Evolutionary conservation across 306 rosid genomes (phyloP).

Genomic region (Rosa persica): DNA sequence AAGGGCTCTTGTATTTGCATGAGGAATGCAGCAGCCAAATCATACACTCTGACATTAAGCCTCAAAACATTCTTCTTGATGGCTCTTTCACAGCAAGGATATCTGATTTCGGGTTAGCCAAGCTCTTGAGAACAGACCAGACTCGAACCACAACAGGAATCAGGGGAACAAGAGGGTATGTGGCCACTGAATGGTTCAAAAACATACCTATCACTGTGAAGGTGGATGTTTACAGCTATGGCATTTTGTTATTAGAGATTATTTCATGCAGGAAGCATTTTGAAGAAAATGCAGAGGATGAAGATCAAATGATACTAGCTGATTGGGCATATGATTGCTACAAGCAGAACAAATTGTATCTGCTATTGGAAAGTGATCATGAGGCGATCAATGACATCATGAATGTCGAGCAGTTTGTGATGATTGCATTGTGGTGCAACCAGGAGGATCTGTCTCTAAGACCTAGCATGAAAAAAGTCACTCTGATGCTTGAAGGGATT

Average conservation of each 20-base stretch:
- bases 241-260: background rate
- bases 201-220: constrained; percentile 1
- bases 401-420: constrained; percentile 15
- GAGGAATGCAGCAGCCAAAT: constrained; percentile 31
- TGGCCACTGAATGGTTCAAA: constrained; percentile 12
- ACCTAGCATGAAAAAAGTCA: constrained; percentile 23
- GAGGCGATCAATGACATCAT: constrained; percentile 7
- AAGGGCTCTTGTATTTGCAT: constrained; percentile 26
- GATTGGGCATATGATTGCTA: constrained; percentile 27
- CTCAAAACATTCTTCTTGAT: constrained; percentile 36
- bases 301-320: constrained; percentile 9
- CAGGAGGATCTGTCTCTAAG: constrained; percentile 18
- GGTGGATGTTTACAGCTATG: constrained; percentile 14
- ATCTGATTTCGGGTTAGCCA: constrained; percentile 6
- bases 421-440: constrained; percentile 30
- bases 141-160: background rate
- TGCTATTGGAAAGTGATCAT: background rate
- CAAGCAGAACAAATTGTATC: background rate
- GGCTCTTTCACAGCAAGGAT: constrained; percentile 2
- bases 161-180: constrained; percentile 11
- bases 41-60: constrained; percentile 43
- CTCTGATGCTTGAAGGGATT: constrained; percentile 27
- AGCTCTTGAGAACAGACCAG: constrained; percentile 13
- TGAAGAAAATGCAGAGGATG: background rate
- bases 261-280: constrained; percentile 3